These are phyloP conservation scores for Clausena lansium DNA, from an alignment of 345 rosid genomes.

Conservation along the genomic window DNA sequence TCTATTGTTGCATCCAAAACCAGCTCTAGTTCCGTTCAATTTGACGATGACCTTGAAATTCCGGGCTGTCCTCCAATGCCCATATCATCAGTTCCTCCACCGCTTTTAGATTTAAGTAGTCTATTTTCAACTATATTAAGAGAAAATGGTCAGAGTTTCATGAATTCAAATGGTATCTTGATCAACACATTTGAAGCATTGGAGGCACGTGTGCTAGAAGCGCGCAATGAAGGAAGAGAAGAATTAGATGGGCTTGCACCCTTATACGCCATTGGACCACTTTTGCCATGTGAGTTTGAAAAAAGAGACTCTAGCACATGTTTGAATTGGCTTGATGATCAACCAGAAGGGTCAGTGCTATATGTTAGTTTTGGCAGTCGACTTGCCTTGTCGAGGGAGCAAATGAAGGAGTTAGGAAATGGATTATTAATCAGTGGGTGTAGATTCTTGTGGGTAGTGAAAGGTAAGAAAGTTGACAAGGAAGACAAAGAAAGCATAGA, in stretches of 20 bases:
- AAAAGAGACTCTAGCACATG: neutral
- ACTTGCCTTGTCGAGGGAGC: conserved; percentile 29
- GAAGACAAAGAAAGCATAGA: conserved; percentile 35
- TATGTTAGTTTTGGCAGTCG: conserved; percentile 51
- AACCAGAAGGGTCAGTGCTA: conserved; percentile 35
- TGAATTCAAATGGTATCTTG: conserved; percentile 27
- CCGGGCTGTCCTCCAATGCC: conserved; percentile 37
- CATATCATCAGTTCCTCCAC: conserved; percentile 29
- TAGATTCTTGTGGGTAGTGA: conserved; percentile 43
- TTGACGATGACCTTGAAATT: conserved; percentile 18
- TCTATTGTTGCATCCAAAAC: neutral
- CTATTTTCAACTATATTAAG: conserved; percentile 14
- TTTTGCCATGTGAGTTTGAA: conserved; percentile 24
- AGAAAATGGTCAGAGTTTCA: conserved; percentile 6
- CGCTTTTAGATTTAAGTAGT: conserved; percentile 12
- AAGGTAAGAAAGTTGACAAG: conserved; percentile 29
- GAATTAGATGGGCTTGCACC: conserved; percentile 22
- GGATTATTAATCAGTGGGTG: conserved; percentile 32
- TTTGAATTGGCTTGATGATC: conserved; percentile 36
- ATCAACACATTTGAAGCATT: conserved; percentile 38
- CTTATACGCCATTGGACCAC: conserved; percentile 32
- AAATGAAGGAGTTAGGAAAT: conserved; percentile 38
- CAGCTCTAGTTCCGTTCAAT: conserved; percentile 8
- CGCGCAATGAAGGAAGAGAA: conserved; percentile 14
- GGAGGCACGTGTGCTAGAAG: conserved; percentile 24